Base-by-base conservation (phyloP, 23 red algal species). In the Gracilaria vermiculophylla region DNA sequence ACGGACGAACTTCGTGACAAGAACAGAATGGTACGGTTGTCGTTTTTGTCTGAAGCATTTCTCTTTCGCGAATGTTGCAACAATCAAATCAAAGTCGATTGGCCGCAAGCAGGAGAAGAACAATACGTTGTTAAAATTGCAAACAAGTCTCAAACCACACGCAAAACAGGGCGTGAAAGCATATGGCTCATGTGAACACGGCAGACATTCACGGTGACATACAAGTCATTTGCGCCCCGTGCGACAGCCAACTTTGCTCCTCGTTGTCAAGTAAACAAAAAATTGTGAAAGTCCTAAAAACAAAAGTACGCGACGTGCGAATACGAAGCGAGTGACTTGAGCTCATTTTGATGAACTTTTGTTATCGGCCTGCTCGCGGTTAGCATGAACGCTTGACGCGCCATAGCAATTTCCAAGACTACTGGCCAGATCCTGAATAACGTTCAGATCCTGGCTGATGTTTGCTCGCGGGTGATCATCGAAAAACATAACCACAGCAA, bases 341-440 rank as follows among this genome's bases (percentile, higher is more conserved):
- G 12, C 8, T 70, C 64, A 70, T 16, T 70, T 31, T 16, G 64
- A 70, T 42, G 64, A 70, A 6, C 15, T 70, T 16, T 70, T 20
- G 8, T 43, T 70, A 16, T 43, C 64, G n/a, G 64, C 16, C 29
- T 70, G 34, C 13, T 24, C 55, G 5, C 55, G 55, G 5, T 70
- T 31, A 23, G 7, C 29, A 27, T 70, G 64, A 5, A 42, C 33
- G 35, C 37, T 70, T 1, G 64, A 87, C 3, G 88, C 88, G 17
- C 88, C 88, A 35, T 92, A 92, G 39, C 88, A 92, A 65, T 92
- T 92, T 14, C 88, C 77, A 24, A 92, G 50, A 53, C 60, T 67
- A 53, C 88, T 76, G 23, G 88, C 76, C 25, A 92, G 39, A 37
- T 92, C 88, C 33, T 81, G 77, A 36, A 77, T 77, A 64, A 82